A percentile compares a stretch with the other conserved stretches of the same genome.
Conservation (phyloP, 345 rosid genomes). For the Noccaea caerulescens region DNA sequence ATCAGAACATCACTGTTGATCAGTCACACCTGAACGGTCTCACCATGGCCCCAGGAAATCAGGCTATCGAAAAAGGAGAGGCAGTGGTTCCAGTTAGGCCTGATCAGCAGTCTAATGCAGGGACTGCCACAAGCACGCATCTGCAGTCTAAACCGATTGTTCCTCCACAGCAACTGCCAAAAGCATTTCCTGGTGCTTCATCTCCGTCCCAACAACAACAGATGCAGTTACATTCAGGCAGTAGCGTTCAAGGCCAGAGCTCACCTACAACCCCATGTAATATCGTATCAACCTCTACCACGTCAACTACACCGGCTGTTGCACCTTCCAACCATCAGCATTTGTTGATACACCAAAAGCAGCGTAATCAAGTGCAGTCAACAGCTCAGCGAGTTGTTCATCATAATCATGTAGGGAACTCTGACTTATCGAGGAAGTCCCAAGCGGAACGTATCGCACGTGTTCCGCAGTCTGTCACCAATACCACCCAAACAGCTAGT, state of each 20-base stretch:
- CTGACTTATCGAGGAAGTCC: slow-evolving; percentile 58
- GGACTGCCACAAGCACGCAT: slow-evolving; percentile 55
- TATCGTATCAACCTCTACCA: slow-evolving; percentile 48
- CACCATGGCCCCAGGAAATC: slow-evolving; percentile 57
- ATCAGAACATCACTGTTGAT: slow-evolving; percentile 69
- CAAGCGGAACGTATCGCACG: slow-evolving; percentile 57
- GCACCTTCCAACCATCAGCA: slow-evolving; percentile 49
- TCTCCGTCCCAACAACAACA: slow-evolving; percentile 61
- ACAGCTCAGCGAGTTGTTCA: slow-evolving; percentile 65
- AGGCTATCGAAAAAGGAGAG: slow-evolving; percentile 74
- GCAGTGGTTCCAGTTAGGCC: slow-evolving; percentile 61
- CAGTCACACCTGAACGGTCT: slow-evolving; percentile 78
- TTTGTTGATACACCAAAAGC: slow-evolving; percentile 61
- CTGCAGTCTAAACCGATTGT: slow-evolving; percentile 66
- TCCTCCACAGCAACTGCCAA: slow-evolving; percentile 65
- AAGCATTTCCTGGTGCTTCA: slow-evolving; percentile 55
- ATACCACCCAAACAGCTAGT: slow-evolving; percentile 47
- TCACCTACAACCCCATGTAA: slow-evolving; percentile 56
- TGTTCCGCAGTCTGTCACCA: slow-evolving; percentile 54
- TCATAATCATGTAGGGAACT: slow-evolving; percentile 57
- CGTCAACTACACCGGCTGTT: slow-evolving; percentile 53
- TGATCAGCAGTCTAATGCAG: slow-evolving; percentile 67
- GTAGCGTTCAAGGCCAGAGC: slow-evolving; percentile 61
- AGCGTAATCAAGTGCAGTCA: slow-evolving; percentile 59
- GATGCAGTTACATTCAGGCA: slow-evolving; percentile 68